These are phyloP conservation scores for Tuber calosporum DNA, from an alignment of 495 filamentous ascomycete genomes.

Conservation along the genomic window DNA sequence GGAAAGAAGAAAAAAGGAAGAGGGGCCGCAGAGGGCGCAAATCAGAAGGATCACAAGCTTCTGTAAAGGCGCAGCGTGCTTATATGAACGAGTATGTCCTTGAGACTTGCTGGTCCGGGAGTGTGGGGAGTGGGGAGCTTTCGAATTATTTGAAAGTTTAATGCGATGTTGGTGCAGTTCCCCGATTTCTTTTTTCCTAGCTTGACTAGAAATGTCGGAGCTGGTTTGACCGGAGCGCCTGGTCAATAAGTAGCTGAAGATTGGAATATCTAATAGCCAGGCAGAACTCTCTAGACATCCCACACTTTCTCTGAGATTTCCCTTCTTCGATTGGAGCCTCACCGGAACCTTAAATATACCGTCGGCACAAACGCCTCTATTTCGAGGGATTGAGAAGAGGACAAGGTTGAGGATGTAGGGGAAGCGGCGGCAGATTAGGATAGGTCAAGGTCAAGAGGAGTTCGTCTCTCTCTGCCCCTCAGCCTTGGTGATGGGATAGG, in stretches of 20 bases:
- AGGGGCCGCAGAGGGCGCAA: neutral
- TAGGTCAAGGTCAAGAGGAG: neutral
- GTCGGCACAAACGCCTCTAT: neutral
- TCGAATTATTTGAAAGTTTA: neutral
- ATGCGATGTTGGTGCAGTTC: neutral
- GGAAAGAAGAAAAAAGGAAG: neutral
- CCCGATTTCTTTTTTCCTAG: neutral
- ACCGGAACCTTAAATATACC: neutral
- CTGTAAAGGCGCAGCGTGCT: neutral
- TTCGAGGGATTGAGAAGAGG: neutral
- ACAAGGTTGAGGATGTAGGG: neutral
- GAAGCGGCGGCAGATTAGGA: too few relatives aligned
- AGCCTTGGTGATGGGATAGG: neutral
- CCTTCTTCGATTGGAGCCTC: slow-evolving; percentile 4
- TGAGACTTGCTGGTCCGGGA: neutral
- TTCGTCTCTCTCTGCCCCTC: neutral
- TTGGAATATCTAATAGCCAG: neutral
- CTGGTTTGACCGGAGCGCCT: neutral
- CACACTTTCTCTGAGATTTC: neutral
- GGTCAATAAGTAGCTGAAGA: slow-evolving; percentile 3
- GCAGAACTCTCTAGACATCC: neutral
- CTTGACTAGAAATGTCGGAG: neutral
- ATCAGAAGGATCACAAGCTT: neutral
- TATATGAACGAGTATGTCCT: neutral
- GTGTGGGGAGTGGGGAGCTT: neutral